Base-by-base conservation (phyloP, 2,329 filamentous ascomycete genomes). In the Penicillium thymicola region DNA sequence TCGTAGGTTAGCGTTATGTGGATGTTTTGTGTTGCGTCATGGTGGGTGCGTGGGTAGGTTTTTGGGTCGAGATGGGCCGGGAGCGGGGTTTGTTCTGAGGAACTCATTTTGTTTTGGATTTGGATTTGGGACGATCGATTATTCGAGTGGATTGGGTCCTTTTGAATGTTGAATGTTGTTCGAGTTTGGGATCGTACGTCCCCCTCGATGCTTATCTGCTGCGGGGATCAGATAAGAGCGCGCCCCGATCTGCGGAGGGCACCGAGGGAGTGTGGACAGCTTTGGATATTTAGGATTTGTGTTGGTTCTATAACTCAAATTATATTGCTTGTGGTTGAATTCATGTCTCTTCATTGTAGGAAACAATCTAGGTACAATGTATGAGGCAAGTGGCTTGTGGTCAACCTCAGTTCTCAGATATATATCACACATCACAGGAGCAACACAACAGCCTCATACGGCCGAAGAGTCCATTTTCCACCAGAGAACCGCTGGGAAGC, bases 1-100 rank as follows among this genome's bases (percentile, higher is more conserved):
- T 60, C 36, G 70, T 78, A 77, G 63, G 75, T 76, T 30, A 79
- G 68, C 54, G 72, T 70, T 60, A 78, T 65, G 64, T 75, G 70
- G 63, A 77, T 77, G 67, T 76, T 72, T 47, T 62, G 57, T 23
- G 65, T 32, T 14, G 67, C 32, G 48, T 70, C 62, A 46, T 67
- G 64, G 32, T 67, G 63, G 51, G 63, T 71, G 61, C 73, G 74
- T 23, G 75, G 74, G 61, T 76, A 78, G 55, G 74, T 77, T 32
- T 65, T 61, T 40, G 74, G 74, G 62, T 76, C 69, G 51, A 73
- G 73, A 51, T 75, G 67, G 2, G 71, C 47, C 34, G 69, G 71
- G 16, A 65, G 50, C 11, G 57, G 21, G 13, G 59, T 8, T 32
- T 10, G 9, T 23, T 58, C 50, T 28, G 54, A 18, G 41, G 58